Base-by-base conservation (phyloP, 2,329 filamentous ascomycete genomes). In the Hypoxylon sp. region DNA sequence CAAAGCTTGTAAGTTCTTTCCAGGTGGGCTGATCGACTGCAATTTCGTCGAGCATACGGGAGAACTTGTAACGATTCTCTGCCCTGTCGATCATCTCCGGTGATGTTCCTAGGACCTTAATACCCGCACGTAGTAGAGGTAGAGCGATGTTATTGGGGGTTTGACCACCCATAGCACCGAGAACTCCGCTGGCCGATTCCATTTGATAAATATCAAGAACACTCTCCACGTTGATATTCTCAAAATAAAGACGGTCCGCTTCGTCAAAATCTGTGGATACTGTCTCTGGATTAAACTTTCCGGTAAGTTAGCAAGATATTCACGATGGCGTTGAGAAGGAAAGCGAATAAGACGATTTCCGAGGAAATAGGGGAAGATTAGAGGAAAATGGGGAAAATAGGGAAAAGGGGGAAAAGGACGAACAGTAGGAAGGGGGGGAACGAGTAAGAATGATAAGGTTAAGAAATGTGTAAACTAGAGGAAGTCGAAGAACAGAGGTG, bases 71-170 rank as follows among this genome's bases (percentile, higher is more conserved):
- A 65, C 96, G 88, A 81, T 99, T 98, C 85, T 99, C 96, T 1
- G 96, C 96, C 37, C 89, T 93, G 80, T 99, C 96, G 77, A 99
- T 98, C 95, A 98, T 98, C 81, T 99, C 96, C 8, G 96, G 96
- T 0, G 95, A 98, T 1, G 96, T 99, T 74, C 96, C 96, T 3
- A 98, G 86, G 37, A 98, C 91, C 83, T 95, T 97, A 77, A 97
- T 93, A 69, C 97, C 96, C 54, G 94, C 87, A 71, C 95, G 92
- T 80, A 94, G 91, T 19, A 99, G 87, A 2, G 93, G 92, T 55
- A 98, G 86, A 1, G 96, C 94, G 75, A 99, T 98, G 84, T 98
- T 98, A 87, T 98, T 98, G 2, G 96, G 95, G 0, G 93, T 97
- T 80, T 99, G 96, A 7, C 96, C 96, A 82, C 96, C 95, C 93